These are phyloP conservation scores for Cercospora sp. DNA, from an alignment of 2,329 filamentous ascomycete species.

Conservation along the genomic window DNA sequence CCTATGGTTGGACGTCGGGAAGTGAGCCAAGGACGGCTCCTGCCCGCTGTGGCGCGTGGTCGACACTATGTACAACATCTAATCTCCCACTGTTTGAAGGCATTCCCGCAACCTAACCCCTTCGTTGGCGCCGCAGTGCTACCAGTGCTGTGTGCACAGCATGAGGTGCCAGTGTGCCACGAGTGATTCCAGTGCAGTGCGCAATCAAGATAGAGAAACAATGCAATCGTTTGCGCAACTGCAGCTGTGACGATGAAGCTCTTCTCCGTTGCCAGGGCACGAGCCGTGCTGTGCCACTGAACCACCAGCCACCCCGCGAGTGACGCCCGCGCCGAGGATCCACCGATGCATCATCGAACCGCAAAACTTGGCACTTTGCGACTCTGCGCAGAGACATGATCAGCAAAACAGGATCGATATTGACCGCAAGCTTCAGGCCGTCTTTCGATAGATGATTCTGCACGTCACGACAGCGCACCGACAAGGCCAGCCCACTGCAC, in stretches of 20 bases:
- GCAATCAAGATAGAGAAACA: not conserved
- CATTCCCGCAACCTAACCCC: not conserved
- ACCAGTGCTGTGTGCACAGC: not conserved
- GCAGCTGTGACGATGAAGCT: not conserved
- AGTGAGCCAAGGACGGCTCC: not conserved
- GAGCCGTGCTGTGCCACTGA: not conserved
- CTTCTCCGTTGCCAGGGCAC: not conserved
- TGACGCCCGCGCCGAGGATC: not conserved
- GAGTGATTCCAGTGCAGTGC: not conserved
- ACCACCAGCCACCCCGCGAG: not conserved
- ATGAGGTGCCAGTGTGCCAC: not conserved
- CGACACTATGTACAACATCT: not conserved
- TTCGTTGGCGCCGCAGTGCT: not conserved
- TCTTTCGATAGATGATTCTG: not conserved
- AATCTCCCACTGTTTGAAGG: conserved; percentile 6
- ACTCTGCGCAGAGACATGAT: not conserved
- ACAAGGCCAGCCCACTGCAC: not conserved
- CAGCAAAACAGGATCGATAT: conserved; percentile 2
- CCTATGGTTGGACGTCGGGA: not conserved
- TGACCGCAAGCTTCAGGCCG: not conserved
- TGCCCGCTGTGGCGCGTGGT: not conserved
- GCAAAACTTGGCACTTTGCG: not conserved
- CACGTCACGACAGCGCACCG: not conserved
- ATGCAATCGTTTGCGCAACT: not conserved
- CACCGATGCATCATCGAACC: not conserved